A percentile compares a stretch with the other conserved stretches of the same genome.
Evolutionary conservation across 2,329 filamentous ascomycete genomes (phyloP).

Genomic region (Penicillium sp.): DNA sequence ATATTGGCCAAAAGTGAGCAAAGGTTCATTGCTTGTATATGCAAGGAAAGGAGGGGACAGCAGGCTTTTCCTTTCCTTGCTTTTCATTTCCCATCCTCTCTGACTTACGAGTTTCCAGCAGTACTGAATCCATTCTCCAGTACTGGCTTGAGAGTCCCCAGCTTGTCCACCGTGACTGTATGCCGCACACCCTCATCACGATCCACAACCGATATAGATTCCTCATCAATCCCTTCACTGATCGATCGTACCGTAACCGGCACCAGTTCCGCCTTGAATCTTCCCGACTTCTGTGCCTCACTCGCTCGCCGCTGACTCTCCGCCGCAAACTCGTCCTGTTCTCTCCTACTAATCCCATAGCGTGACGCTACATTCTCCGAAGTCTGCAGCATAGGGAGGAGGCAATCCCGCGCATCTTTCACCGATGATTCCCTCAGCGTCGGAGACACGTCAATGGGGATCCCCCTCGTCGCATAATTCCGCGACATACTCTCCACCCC

Average conservation of each 20-base stretch:
- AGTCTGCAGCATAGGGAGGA: conserved; percentile 93
- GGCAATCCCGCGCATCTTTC: conserved; percentile 76
- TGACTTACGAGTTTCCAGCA: conserved; percentile 60
- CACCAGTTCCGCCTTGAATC: conserved; percentile 87
- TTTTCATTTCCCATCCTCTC: background rate
- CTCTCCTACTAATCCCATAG: conserved; percentile 76
- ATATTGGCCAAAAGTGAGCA: background rate
- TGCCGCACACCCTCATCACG: conserved; percentile 83
- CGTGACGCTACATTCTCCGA: conserved; percentile 90
- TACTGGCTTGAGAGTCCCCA: conserved; percentile 80
- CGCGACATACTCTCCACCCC: conserved; percentile 84
- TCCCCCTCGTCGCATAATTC: conserved; percentile 29
- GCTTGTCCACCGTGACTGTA: conserved; percentile 78
- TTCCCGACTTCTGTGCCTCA: conserved; percentile 80
- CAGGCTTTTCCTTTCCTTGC: no score
- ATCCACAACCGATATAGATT: conserved; percentile 61
- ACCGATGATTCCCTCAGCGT: conserved; percentile 22
- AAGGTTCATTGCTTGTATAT: no score
- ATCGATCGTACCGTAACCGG: conserved; percentile 81
- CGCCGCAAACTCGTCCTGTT: conserved; percentile 80
- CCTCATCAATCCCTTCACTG: conserved; percentile 74
- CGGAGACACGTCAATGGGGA: conserved; percentile 30
- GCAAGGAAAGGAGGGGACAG: no score
- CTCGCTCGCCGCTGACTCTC: conserved; percentile 86
- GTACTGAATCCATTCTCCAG: conserved; percentile 83